phyloP scores from a whole-genome alignment of 2,329 filamentous ascomycete species.

The Penicillium hesseltinei region DNA sequence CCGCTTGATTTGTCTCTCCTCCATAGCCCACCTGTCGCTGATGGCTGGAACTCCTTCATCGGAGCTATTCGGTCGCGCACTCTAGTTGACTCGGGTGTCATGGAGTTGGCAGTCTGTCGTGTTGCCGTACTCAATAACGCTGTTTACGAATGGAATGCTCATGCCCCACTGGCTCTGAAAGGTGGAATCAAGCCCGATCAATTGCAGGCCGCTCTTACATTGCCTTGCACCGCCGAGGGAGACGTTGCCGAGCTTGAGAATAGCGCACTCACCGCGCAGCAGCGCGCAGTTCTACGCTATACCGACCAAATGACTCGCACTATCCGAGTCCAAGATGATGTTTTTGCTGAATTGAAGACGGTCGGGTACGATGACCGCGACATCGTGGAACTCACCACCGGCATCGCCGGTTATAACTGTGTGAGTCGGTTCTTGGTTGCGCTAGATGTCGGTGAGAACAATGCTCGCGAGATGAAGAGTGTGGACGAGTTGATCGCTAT shows the following conservation, averaged over 20 bases:
- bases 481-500: constrained; percentile 62
- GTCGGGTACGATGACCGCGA: constrained; percentile 67
- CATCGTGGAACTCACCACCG: constrained; percentile 79
- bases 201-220: constrained; percentile 52
- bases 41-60: constrained; percentile 64
- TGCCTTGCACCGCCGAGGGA: constrained; percentile 50
- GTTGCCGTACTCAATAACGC: constrained; percentile 77
- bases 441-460: constrained; percentile 61
- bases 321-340: constrained; percentile 65
- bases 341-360: constrained; percentile 61
- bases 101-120: constrained; percentile 76
- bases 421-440: constrained; percentile 84
- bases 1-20: constrained; percentile 73
- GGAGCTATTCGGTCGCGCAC: constrained; percentile 55
- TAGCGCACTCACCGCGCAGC: constrained; percentile 53
- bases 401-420: constrained; percentile 85
- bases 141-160: constrained; percentile 81
- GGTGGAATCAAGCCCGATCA: constrained; percentile 35
- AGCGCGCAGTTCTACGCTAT: constrained; percentile 69
- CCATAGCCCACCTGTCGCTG: constrained; percentile 70
- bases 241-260: constrained; percentile 31
- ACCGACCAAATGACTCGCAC: constrained; percentile 79
- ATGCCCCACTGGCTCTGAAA: constrained; percentile 63
- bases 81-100: constrained; percentile 50
- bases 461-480: constrained; percentile 59